Conservation (phyloP, 148 eudicot genomes). For the Chenopodium quinoa region DNA sequence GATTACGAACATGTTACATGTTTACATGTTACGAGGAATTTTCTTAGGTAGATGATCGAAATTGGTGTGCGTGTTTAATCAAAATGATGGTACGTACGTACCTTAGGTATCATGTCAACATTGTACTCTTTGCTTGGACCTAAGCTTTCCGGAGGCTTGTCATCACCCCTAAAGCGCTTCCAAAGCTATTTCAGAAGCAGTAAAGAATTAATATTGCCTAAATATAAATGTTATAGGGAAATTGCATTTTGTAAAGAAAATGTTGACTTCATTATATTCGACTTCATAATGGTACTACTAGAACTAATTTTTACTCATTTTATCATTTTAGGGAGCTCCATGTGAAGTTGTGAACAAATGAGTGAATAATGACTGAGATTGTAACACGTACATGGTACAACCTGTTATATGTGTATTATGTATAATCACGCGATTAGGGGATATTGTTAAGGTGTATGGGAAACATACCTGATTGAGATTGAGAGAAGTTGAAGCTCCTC, state of each 20-base stretch:
- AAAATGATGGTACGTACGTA: slow-evolving; percentile 12
- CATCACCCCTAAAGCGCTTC: slow-evolving; percentile 71
- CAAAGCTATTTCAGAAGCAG: slow-evolving; percentile 44
- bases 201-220: not conserved
- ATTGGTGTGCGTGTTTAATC: not conserved
- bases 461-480: slow-evolving; percentile 60
- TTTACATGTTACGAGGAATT: not conserved
- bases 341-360: no score
- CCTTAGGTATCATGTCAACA: slow-evolving; percentile 91
- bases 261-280: no score
- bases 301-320: no score
- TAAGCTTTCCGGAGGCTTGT: slow-evolving; percentile 52
- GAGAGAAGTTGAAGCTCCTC: slow-evolving; percentile 83
- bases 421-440: no score
- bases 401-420: no score
- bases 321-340: no score
- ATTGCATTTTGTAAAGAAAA: not conserved
- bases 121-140: slow-evolving; percentile 81
- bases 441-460: not conserved
- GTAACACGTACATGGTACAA: no score
- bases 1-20: not conserved
- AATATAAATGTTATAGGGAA: not conserved
- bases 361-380: no score
- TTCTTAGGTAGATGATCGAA: not conserved
- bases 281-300: no score